Percentiles rank a stretch among this genome's conserved stretches.
Conservation (phyloP, 306 rosid genomes). For the Herpetospermum pedunculosum region DNA sequence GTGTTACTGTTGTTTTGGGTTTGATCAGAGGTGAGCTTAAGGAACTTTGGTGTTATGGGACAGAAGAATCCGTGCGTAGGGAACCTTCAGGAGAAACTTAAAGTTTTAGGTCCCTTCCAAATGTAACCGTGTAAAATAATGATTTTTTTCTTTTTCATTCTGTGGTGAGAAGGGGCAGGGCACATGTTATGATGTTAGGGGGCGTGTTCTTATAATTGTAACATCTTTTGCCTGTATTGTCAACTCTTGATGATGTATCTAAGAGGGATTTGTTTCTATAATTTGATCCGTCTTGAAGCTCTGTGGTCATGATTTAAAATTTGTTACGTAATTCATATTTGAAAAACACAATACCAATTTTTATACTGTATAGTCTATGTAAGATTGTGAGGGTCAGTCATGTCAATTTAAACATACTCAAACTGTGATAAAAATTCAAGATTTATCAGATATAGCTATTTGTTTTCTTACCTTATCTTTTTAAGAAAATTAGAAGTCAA, state of each 20-base stretch:
- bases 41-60: conserved; percentile 50
- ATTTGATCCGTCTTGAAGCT: neutral
- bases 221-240: neutral
- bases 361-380: too few species aligned
- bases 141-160: neutral
- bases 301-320: neutral
- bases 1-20: conserved; percentile 45
- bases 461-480: too few species aligned
- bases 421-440: too few species aligned
- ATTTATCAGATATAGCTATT: too few species aligned
- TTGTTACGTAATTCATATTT: neutral
- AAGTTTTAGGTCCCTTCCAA: neutral
- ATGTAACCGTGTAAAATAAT: neutral
- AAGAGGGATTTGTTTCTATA: neutral
- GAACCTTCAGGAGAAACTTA: conserved; percentile 16
- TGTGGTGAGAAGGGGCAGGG: neutral
- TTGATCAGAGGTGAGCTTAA: conserved; percentile 52
- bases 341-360: neutral
- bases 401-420: too few species aligned
- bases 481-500: too few species aligned
- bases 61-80: conserved; percentile 14
- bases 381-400: too few species aligned
- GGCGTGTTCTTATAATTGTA: neutral
- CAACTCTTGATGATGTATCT: neutral
- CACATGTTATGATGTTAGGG: neutral